Base-by-base conservation (phyloP, 1,284 basidiomycete species). In the Bjerkandera adusta region DNA sequence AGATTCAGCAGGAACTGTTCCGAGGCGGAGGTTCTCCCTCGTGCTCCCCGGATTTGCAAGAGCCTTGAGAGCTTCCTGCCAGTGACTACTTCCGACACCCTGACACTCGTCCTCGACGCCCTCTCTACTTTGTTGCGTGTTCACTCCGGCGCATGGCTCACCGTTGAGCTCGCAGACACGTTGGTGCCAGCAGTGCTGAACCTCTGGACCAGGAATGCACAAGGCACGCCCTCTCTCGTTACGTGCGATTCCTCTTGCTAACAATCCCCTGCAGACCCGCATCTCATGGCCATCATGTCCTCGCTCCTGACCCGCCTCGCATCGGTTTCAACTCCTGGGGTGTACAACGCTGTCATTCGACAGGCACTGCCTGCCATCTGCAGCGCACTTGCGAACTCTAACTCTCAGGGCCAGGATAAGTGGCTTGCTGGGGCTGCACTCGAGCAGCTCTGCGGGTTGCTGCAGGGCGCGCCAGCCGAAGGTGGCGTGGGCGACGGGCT, bases 101-200 rank as follows among this genome's bases (percentile, higher is more conserved):
- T 98, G 11, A 85, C 90, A n/a, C 78, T 98, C 7, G 81, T 97
- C 21, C 72, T 98, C 20, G 94, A 97, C 62, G 87, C 92, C 0
- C 68, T 95, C 37, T 79, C 86, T 1, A 81, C 88, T 1, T 81
- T 95, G 3, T 68, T 93, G 1, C 80, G 85, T 24, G 76, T 96
- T 3, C 83, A 89, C 50, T 75, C 84, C 32, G 82, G 81, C 36
- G 75, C 72, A 34, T 91, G 85, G 82, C 67, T 90, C 47, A 83
- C 79, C 12, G 67, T 65, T 1, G 80, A 83, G 25, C 75, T 82
- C 56, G 84, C 88, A 3, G 72, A 66, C 7, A 77, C 83, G 0
- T 68, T 96, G 22, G 79, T 84, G 6, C 62, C 75, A 8, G 81
- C 82, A 2, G 69, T 86, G 7, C 72, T 93, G 22, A 79, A 89